Percentiles rank a stretch among this genome's conserved stretches.
Conservation (phyloP, 352 stramenopile species). For the Elongisporangium prolatum region DNA sequence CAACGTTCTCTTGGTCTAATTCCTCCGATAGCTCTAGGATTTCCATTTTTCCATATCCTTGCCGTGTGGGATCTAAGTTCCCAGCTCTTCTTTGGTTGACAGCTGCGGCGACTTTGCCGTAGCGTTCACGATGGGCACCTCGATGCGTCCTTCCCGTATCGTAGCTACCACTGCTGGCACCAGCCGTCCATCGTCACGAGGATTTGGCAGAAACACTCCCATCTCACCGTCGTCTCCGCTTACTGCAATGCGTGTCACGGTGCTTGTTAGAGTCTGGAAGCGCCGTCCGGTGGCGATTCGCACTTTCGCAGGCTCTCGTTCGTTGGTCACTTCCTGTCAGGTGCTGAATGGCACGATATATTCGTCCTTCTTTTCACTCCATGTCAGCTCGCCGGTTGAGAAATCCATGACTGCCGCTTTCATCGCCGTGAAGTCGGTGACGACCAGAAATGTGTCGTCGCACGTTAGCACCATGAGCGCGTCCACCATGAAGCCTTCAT, state of each 20-base stretch:
- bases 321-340: conserved; percentile 2
- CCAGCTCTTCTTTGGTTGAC: conserved; percentile 6
- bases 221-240: conserved; percentile 4
- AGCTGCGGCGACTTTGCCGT: conserved; percentile 6
- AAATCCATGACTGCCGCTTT: conserved; percentile 9
- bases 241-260: conserved; percentile 4
- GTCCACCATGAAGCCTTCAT: too few species aligned
- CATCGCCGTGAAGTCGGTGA: conserved; percentile 1
- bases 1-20: background rate
- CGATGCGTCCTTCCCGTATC: background rate
- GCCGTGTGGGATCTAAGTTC: conserved; percentile 9
- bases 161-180: conserved; percentile 7
- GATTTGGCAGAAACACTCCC: conserved; percentile 7
- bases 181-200: background rate
- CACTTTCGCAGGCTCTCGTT: background rate
- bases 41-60: conserved; percentile 6
- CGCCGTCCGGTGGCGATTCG: conserved; percentile 4
- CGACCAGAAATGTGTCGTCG: conserved; percentile 5
- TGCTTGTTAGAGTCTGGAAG: conserved; percentile 2
- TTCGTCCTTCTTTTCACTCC: background rate
- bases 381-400: conserved; percentile 3
- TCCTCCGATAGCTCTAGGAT: conserved; percentile 5
- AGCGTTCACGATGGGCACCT: conserved; percentile 12
- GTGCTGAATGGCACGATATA: conserved; percentile 3
- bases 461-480: too few species aligned